Evolutionary conservation across 768 basidiomycete genomes (phyloP).

Genomic region (Russula sp.): DNA sequence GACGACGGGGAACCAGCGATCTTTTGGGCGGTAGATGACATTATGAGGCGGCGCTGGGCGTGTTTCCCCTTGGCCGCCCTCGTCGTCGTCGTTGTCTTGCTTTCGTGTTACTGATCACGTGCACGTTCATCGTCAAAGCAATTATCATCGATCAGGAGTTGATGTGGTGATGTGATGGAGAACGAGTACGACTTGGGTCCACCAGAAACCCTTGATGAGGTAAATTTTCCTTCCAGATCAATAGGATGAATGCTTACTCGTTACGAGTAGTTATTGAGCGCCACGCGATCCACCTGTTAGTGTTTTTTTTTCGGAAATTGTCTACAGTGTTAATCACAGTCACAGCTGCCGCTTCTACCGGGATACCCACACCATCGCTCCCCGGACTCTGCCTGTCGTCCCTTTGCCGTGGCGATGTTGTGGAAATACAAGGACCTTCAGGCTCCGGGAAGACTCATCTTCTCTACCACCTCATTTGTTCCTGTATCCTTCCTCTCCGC

Average conservation of each 20-base stretch:
- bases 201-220: constrained; percentile 14
- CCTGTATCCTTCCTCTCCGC: constrained; percentile 46
- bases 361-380: constrained; percentile 13
- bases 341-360: constrained; percentile 1
- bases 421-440: constrained; percentile 72
- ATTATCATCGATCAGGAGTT: background rate
- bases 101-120: constrained; percentile 3
- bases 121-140: background rate
- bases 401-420: constrained; percentile 49
- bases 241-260: background rate
- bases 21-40: constrained; percentile 27
- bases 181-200: background rate
- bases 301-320: background rate
- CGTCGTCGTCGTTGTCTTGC: background rate
- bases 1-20: constrained; percentile 35
- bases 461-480: constrained; percentile 55
- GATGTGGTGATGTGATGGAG: background rate
- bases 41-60: background rate
- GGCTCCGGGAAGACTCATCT: constrained; percentile 74
- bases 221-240: background rate
- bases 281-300: constrained; percentile 10
- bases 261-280: constrained; percentile 6
- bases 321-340: background rate
- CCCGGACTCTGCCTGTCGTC: constrained; percentile 25
- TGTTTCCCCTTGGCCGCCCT: background rate